A percentile compares a stretch with the other conserved stretches of the same genome.
Evolutionary conservation across 768 basidiomycete genomes (phyloP).

Genomic region (Crucibulum laeve): DNA sequence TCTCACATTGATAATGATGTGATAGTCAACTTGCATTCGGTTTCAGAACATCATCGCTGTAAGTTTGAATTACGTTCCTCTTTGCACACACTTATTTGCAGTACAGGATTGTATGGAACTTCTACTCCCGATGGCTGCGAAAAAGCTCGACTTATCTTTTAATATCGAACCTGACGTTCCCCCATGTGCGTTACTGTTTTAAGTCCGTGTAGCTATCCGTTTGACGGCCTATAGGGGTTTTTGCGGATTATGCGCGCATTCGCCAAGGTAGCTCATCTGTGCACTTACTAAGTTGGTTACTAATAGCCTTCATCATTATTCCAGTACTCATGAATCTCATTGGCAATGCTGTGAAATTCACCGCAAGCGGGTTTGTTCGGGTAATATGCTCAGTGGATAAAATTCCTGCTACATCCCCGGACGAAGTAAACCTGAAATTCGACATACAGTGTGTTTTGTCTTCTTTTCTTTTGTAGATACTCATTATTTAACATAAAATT

Average conservation of each 20-base stretch:
- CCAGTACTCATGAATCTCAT: conserved; percentile 74
- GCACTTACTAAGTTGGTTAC: not conserved
- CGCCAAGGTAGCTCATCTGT: conserved; percentile 48
- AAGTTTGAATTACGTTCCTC: conserved; percentile 11
- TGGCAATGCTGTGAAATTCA: conserved; percentile 77
- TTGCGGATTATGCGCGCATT: conserved; percentile 68
- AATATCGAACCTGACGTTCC: conserved; percentile 68
- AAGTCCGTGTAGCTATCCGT: conserved; percentile 2
- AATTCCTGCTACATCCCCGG: conserved; percentile 21
- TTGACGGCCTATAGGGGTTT: conserved; percentile 44
- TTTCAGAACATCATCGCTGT: conserved; percentile 62
- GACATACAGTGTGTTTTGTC: conserved; percentile 48
- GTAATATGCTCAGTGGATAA: conserved; percentile 57
- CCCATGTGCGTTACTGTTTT: conserved; percentile 35
- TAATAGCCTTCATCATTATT: conserved; percentile 4
- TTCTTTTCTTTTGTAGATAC: conserved; percentile 2
- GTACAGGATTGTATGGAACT: conserved; percentile 73
- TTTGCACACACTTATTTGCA: not conserved
- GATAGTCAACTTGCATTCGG: conserved; percentile 1
- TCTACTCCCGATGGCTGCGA: conserved; percentile 68
- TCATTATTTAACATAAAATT: conserved; percentile 3
- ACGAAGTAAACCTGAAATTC: conserved; percentile 56
- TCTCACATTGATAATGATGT: not conserved
- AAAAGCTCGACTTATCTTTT: conserved; percentile 70
- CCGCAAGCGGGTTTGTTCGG: conserved; percentile 56